Base-by-base conservation (phyloP, 495 filamentous ascomycete species). In the Trypethelium eluteriae region DNA sequence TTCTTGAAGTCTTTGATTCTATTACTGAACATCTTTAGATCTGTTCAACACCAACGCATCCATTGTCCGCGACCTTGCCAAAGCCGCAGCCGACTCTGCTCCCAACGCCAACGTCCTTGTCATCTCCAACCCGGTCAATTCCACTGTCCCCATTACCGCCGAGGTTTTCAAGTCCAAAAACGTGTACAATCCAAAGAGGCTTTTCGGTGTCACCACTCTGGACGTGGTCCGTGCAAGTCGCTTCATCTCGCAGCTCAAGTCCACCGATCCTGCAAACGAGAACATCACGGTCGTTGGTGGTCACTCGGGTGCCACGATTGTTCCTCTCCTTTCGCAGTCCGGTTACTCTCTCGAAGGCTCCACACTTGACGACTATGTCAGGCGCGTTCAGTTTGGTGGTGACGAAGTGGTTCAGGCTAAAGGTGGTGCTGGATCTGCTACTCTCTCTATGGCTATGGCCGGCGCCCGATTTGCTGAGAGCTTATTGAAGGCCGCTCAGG, bases 41-140 rank as follows among this genome's bases (percentile, higher is more conserved):
- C 89, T 98, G 65, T 98, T 98, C 90, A 98, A 98, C 84, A 98
- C 93, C 84, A 98, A 98, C 79, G 94, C 95, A 78, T 96, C 92
- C 70, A 98, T 98, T 75, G 94, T 98, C 77, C 94, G 94, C 69
- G 94, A 98, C 81, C 88, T 98, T 68, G 93, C 94, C 78, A 97
- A 98, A 86, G 92, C 92, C 71, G 87, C 86, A 74, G 94, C 94
- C 73, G 88, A 96, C 72, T 83, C 89, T 73, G 83, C 87, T 77
- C 95, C 94, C 67, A 84, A 98, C 61, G 95, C 94, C 79, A 96
- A 95, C 78, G 83, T 98, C 79, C 88, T 98, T 75, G 86, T 98
- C 83, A 98, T 98, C 81, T 85, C 92, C 79, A 98, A 98, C 85
- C 94, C 94, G 39, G 94, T 98, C 80, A 98, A 98, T 90, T 95